Base-by-base conservation (phyloP, 202 grass and related monocot species). In the Carex arenaria region DNA sequence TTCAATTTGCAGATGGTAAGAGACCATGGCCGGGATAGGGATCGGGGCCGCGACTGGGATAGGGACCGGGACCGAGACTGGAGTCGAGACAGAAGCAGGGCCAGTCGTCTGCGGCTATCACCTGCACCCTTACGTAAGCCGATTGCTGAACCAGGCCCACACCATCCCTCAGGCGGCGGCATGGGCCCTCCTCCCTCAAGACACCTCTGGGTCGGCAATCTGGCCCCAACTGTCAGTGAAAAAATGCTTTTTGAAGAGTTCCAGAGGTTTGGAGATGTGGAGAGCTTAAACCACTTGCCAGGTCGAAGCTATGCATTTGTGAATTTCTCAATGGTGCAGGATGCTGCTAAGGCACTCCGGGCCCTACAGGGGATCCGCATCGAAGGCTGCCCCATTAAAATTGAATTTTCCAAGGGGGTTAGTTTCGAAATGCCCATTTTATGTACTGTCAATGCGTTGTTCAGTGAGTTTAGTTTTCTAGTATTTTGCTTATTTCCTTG, bases 381-480 rank as follows among this genome's bases (percentile, higher is more conserved):
- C 38, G 86, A 78, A 23, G 91, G 91, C 55, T 79, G 73, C 53
- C 78, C 87, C 51, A 45, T 98, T 95, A 98, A 90, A 86, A 93
- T 98, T 80, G 93, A 98, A 81, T 98, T 95, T 93, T 90, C 93
- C 82, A 95, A 98, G 89, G 95, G 93, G 95, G 93, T 95, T 92
- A 95, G 95, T 98, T 68, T 85, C 88, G 85, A 95, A 60, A 60
- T 87, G 83, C 79, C 86, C 34, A 80, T 69, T 84, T 82, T 67
- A 60, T 79, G 72, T 77, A 77, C 49, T 77, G 72, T 57, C 26
- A 18, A 57, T 57, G 7, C 55, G 26, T 34, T 77, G 52, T 57
- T 77, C 28, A 59, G 13, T 57, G 72, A 56, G 14, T 57, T 77
- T 52, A 77, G 26, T 32, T 32, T 76, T 76, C 72, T 18, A 31